These are phyloP conservation scores for Drosera spatulata DNA, from an alignment of 179 eudicot genomes.

Conservation along the genomic window DNA sequence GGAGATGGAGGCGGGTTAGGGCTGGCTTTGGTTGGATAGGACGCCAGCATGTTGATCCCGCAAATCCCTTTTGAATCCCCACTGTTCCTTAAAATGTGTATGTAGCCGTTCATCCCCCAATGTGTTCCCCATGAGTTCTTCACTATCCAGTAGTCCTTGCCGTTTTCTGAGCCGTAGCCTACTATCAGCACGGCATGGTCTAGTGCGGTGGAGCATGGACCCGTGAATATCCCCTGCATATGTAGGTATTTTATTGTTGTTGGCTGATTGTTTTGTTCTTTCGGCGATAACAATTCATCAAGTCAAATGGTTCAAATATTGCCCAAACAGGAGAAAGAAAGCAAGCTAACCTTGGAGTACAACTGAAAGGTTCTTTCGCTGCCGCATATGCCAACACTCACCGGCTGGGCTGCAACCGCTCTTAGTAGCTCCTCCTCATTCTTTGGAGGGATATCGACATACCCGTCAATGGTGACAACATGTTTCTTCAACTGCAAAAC, in stretches of 20 bases:
- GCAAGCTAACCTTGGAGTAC: constrained; percentile 68
- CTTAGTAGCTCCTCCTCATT: constrained; percentile 52
- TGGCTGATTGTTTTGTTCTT: too few relatives aligned
- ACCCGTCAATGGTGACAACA: constrained; percentile 88
- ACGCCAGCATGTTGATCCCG: constrained; percentile 81
- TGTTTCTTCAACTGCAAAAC: constrained; percentile 54
- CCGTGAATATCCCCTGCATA: constrained; percentile 71
- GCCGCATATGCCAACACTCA: constrained; percentile 94
- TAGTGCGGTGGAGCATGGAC: constrained; percentile 77
- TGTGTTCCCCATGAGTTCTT: constrained; percentile 88
- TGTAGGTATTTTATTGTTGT: too few relatives aligned
- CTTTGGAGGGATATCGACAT: constrained; percentile 55
- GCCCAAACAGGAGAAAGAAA: too few relatives aligned
- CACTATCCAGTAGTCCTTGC: constrained; percentile 84
- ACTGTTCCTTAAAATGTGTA: constrained; percentile 55
- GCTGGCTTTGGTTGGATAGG: constrained; percentile 69
- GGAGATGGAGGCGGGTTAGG: constrained; percentile 92
- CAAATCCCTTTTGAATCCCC: constrained; percentile 62
- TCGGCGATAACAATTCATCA: too few relatives aligned
- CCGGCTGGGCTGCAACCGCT: constrained; percentile 88
- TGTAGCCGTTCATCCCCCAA: constrained; percentile 87
- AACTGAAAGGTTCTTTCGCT: constrained; percentile 77
- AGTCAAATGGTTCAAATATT: too few relatives aligned
- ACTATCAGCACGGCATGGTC: constrained; percentile 93
- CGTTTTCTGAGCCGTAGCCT: constrained; percentile 77